These are phyloP conservation scores for Ascosphaera apis DNA, from an alignment of 2,329 filamentous ascomycete genomes.

Conservation along the genomic window DNA sequence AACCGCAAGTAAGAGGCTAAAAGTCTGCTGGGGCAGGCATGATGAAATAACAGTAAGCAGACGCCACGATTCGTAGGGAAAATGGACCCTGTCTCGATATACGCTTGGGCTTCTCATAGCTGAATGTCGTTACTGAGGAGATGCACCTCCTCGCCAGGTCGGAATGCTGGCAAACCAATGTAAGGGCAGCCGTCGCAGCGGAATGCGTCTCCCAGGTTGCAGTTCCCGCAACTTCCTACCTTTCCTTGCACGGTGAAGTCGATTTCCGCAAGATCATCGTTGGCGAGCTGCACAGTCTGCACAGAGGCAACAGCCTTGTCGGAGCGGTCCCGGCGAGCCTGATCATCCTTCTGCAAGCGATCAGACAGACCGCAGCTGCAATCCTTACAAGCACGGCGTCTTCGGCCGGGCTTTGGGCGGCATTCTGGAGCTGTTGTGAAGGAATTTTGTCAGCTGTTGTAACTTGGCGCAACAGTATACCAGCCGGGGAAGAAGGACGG, in stretches of 20 bases:
- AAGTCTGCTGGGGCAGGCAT: no score
- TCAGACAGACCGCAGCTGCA: slow-evolving; percentile 86
- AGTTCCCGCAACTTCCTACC: slow-evolving; percentile 84
- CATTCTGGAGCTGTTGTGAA: slow-evolving; percentile 51
- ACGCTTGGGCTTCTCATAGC: slow-evolving; percentile 27
- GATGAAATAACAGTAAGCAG: no score
- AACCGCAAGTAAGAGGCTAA: no score
- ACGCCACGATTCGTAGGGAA: no score
- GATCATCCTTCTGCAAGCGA: slow-evolving; percentile 67
- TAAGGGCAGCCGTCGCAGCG: slow-evolving; percentile 56
- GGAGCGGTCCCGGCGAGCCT: slow-evolving; percentile 38
- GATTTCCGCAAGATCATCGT: slow-evolving; percentile 65
- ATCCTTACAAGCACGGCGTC: slow-evolving; percentile 88
- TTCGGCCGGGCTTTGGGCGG: slow-evolving; percentile 65
- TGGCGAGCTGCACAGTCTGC: slow-evolving; percentile 38
- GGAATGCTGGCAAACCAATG: slow-evolving; percentile 83
- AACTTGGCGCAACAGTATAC: neutral
- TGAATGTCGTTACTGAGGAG: slow-evolving; percentile 72
- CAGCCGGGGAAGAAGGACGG: neutral
- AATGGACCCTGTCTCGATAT: no score
- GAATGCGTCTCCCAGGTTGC: slow-evolving; percentile 78
- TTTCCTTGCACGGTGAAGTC: slow-evolving; percentile 98
- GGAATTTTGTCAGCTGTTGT: neutral
- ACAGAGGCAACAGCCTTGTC: slow-evolving; percentile 33
- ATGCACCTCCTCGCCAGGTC: slow-evolving; percentile 82